Evolutionary conservation across 495 filamentous ascomycete species (phyloP).

Genomic region (Talaromyces trachyspermus): DNA sequence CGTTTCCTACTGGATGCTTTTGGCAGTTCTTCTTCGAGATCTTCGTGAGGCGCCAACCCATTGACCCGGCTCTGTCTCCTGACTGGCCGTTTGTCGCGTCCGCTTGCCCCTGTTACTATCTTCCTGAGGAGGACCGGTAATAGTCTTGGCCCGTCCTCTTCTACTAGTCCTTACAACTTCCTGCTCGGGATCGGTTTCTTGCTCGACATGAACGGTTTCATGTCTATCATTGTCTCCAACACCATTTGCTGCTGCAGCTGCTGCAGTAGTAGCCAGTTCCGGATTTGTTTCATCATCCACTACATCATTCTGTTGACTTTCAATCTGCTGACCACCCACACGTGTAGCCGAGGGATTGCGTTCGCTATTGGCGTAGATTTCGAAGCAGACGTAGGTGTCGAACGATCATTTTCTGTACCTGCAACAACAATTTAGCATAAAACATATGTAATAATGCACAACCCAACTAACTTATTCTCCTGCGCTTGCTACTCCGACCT

Average conservation of each 20-base stretch:
- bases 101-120: background rate
- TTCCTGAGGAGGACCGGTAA: background rate
- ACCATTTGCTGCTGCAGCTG: background rate
- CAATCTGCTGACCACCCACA: background rate
- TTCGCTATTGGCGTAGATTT: background rate
- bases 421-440: background rate
- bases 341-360: background rate
- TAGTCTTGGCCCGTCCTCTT: background rate
- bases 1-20: background rate
- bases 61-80: background rate
- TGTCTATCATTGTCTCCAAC: background rate
- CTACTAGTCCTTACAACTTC: background rate
- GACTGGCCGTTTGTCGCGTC: background rate
- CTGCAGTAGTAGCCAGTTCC: too few species aligned
- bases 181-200: constrained; percentile 8
- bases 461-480: constrained; percentile 20
- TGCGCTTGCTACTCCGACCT: constrained; percentile 20
- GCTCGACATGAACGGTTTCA: background rate
- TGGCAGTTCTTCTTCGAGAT: background rate
- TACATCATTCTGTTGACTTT: background rate
- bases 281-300: background rate
- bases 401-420: background rate
- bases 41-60: background rate
- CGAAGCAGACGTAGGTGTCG: background rate
- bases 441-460: background rate